These are phyloP conservation scores for Xylaria palmicola DNA, from an alignment of 495 filamentous ascomycete species.

Conservation along the genomic window DNA sequence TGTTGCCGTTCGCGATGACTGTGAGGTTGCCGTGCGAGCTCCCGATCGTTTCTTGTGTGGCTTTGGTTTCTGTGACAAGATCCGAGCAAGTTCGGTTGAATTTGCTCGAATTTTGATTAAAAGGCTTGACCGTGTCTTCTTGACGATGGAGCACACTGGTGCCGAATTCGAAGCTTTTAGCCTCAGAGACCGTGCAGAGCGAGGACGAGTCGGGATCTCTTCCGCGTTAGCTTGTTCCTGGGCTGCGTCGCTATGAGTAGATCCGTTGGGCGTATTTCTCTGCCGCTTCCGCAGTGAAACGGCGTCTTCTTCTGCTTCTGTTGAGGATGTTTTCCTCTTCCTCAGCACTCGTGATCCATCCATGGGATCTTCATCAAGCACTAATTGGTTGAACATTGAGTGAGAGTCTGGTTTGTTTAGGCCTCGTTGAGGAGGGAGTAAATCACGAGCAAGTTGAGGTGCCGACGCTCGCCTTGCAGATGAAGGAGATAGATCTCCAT, in stretches of 20 bases:
- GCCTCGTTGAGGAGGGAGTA: constrained; percentile 71
- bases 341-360: constrained; percentile 83
- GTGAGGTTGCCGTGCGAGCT: not conserved
- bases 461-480: constrained; percentile 44
- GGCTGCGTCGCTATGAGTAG: constrained; percentile 26
- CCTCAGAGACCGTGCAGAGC: constrained; percentile 41
- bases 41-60: constrained; percentile 49
- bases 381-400: constrained; percentile 79
- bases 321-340: constrained; percentile 74
- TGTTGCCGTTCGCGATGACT: constrained; percentile 7
- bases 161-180: constrained; percentile 31
- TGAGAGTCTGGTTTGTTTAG: constrained; percentile 73
- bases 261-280: constrained; percentile 40
- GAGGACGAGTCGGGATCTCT: constrained; percentile 35
- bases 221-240: constrained; percentile 23
- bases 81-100: constrained; percentile 55
- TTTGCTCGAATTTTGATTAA: constrained; percentile 57
- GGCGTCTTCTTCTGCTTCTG: constrained; percentile 42
- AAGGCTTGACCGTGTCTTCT: constrained; percentile 38
- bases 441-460: constrained; percentile 64
- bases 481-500: constrained; percentile 34
- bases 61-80: constrained; percentile 51
- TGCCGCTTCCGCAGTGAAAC: constrained; percentile 46
- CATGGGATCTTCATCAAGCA: constrained; percentile 76
- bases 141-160: constrained; percentile 30